Base-by-base conservation (phyloP, 208 protist genomes). In the Herpetomonas tarakana region DNA sequence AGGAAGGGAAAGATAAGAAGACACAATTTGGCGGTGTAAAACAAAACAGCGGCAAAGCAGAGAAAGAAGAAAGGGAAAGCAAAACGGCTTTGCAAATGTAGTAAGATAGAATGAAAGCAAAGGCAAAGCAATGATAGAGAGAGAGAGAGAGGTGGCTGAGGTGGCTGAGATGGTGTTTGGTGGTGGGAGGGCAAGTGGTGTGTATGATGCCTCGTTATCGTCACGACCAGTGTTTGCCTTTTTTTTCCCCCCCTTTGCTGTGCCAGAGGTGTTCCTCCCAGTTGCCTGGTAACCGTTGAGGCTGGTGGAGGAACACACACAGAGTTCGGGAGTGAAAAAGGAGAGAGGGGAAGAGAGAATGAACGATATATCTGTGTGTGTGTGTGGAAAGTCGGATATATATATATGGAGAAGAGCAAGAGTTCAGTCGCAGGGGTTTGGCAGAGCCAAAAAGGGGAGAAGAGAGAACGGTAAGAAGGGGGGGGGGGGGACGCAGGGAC, bases 1-100 rank as follows among this genome's bases (percentile, higher is more conserved):
- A 44, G 47, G 62, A 61, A 62, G 58, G 24, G 62, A 39, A 54
- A 55, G 56, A 67, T 65, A 50, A 54, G 60, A 62, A 52, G 24
- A 65, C 18, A 53, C 12, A 49, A 35, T 59, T 19, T 19, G 11
- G 9, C 2, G 50, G 0, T 16, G 19, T 45, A 31, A 59, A 56
- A 63, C 49, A 62, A 70, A 55, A 21, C 28, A 44, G 29, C 9
- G 18, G 16, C 28, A 14, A 3, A 47, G 27, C 45, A n/a, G 59
- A 47, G 25, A 49, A 49, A 50, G 18, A 50, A 47, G 3, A 53
- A 64, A 61, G 39, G 49, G 47, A 69, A 46, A 44, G 31, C 35
- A 62, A 61, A 31, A 25, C 12, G 14, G 12, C 11, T 9, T 28
- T 27, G 30, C 41, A 41, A 66, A 54, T 16, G 12, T 44, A 4